phyloP scores from a whole-genome alignment of 768 basidiomycete species.

The Lentinula aciculospora region DNA sequence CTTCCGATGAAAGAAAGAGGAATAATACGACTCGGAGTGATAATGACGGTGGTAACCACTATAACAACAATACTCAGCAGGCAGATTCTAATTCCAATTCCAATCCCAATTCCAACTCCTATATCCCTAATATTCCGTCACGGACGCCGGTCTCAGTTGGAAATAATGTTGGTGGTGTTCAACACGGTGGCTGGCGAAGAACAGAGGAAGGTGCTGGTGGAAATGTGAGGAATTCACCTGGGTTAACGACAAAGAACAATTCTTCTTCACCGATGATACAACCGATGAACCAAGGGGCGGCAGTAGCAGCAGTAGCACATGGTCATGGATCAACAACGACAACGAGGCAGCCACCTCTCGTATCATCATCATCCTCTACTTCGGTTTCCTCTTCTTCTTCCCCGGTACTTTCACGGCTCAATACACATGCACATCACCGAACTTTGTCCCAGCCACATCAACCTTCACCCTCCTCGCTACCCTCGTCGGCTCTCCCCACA shows the following conservation, averaged over 20 bases:
- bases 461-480: background rate
- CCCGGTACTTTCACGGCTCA: background rate
- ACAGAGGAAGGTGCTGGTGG: constrained; percentile 10
- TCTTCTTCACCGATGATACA: background rate
- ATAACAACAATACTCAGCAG: constrained; percentile 18
- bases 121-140: background rate
- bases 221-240: background rate
- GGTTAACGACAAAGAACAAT: background rate
- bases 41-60: constrained; percentile 10
- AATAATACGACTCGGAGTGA: constrained; percentile 20
- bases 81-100: no score
- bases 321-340: background rate
- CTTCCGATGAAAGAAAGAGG: constrained; percentile 46
- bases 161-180: constrained; percentile 6
- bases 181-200: constrained; percentile 14
- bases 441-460: background rate
- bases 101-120: constrained; percentile 20
- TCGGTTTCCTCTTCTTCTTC: background rate
- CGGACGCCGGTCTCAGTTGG: constrained; percentile 6
- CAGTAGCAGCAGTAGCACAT: no score
- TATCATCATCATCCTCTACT: no score
- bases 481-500: background rate
- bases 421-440: background rate
- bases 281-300: background rate
- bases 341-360: background rate